Percentiles rank a stretch among this genome's conserved stretches.
Evolutionary conservation across 169 alveolate genomes (phyloP).

Genomic region (Cryptosporidium sp.): DNA sequence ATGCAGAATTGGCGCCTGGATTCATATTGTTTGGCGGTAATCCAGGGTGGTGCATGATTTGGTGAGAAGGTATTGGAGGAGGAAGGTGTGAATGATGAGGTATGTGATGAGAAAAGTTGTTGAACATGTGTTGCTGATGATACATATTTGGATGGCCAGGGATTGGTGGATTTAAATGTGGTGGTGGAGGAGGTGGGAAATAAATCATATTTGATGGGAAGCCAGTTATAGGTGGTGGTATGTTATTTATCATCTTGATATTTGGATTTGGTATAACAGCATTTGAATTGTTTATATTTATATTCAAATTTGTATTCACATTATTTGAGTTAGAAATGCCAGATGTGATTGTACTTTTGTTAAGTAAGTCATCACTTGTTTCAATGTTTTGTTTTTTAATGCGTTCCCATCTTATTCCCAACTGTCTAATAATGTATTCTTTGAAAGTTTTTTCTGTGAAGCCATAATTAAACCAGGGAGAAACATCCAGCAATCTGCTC

Average conservation of each 20-base stretch:
- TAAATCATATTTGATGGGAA: constrained; percentile 3
- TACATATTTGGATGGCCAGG: constrained; percentile 7
- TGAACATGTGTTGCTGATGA: constrained; percentile 2
- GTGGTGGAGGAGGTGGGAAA: not conserved
- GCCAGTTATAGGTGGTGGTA: not conserved
- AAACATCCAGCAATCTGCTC: constrained; percentile 63
- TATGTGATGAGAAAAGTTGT: not conserved
- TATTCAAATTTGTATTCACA: constrained; percentile 1
- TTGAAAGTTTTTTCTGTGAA: constrained; percentile 62
- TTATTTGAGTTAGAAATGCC: not conserved
- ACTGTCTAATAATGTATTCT: constrained; percentile 61
- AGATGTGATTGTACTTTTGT: not conserved
- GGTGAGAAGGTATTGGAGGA: not conserved
- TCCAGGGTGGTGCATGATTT: constrained; percentile 2
- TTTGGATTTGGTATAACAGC: not conserved
- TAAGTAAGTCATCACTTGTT: constrained; percentile 43
- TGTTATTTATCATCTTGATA: not conserved
- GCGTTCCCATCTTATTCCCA: constrained; percentile 64
- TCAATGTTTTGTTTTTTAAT: constrained; percentile 61
- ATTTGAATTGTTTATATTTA: not conserved
- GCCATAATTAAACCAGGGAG: constrained; percentile 70
- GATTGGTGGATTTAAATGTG: not conserved
- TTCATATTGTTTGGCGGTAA: not conserved
- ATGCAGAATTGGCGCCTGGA: not conserved
- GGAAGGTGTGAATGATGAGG: not conserved